Evolutionary conservation across 345 rosid species (phyloP), one percentile per base, ranked within the genome.

Genomic region (Jatropha curcas): DNA sequence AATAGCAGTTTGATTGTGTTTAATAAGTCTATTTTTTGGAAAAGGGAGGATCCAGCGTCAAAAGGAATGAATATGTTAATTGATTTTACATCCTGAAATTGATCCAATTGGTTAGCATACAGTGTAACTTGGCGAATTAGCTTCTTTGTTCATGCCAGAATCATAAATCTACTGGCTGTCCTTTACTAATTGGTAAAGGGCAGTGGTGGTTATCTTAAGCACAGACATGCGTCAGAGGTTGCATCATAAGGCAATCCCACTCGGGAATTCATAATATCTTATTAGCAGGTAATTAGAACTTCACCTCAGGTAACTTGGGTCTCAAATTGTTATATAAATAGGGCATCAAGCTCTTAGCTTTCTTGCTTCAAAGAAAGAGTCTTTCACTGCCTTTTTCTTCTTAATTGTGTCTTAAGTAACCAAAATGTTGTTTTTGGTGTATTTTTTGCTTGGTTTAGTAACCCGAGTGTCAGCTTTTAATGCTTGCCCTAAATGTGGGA

Each of bases 401-500:
- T n/a, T n/a, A n/a, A n/a, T n/a, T n/a, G n/a, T n/a, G n/a, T n/a
- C n/a, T n/a, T n/a, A n/a, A n/a, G n/a, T n/a, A 22, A 58, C 27
- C 33, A 86, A 79, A 77, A 70, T 75, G 77, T 37, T 75, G 77
- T 37, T 69, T 56, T 51, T 77, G 28, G 7, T 79, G 24, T 28
- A 68, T 55, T 50, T 71, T 39, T 11, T 79, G 53, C 39, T 81
- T 66, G 46, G 27, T 70, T 82, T 78, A 46, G 58, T 66, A 46
- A 41, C 80, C 77, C 78, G 55, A 39, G 82, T 71, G 27, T 74
- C 84, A 67, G 56, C 82, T 24, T 34, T 60, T 20, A 59, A 35
- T 60, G 60, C 71, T 67, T 89, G 89, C 62, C 87, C 87, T 3
- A 83, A 80, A 80, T 89, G 93, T 72, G 91, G 88, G 4, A 75